Conservation (phyloP, 352 stramenopile species). For the Pythium dissotocum region DNA sequence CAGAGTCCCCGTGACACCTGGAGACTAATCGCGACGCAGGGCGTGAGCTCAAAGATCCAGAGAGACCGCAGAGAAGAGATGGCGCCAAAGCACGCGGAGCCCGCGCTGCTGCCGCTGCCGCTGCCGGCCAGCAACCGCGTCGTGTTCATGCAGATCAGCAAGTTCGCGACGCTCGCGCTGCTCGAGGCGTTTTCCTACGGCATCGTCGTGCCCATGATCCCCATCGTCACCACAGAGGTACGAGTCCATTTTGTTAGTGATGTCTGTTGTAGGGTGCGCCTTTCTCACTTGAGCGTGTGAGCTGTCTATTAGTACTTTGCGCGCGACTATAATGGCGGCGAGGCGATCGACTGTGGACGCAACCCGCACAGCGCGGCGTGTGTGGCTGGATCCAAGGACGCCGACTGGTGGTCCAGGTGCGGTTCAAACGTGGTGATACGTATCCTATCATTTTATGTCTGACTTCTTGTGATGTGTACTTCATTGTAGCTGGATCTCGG, state of each 20-base stretch:
- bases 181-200: constrained; percentile 63
- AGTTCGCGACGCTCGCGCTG: constrained; percentile 50
- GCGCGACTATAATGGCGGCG: constrained; percentile 42
- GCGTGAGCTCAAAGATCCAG: background rate
- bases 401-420: constrained; percentile 71
- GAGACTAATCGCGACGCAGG: background rate
- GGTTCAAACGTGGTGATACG: too few species aligned
- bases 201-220: constrained; percentile 65
- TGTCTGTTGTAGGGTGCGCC: background rate
- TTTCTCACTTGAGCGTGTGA: too few species aligned
- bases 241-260: background rate
- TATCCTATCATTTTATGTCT: background rate
- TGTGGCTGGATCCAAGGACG: constrained; percentile 59
- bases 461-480: background rate
- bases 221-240: constrained; percentile 72
- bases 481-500: constrained; percentile 51
- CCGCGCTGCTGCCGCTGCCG: background rate
- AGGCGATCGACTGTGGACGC: constrained; percentile 58
- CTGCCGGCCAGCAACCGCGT: constrained; percentile 3
- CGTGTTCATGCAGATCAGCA: constrained; percentile 36
- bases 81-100: background rate
- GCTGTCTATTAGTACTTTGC: constrained; percentile 66
- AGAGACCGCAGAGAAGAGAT: background rate
- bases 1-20: background rate
- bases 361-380: constrained; percentile 53